These are phyloP conservation scores for Heracleum sosnowskyi DNA, from an alignment of 129 eudicot species.

Conservation along the genomic window DNA sequence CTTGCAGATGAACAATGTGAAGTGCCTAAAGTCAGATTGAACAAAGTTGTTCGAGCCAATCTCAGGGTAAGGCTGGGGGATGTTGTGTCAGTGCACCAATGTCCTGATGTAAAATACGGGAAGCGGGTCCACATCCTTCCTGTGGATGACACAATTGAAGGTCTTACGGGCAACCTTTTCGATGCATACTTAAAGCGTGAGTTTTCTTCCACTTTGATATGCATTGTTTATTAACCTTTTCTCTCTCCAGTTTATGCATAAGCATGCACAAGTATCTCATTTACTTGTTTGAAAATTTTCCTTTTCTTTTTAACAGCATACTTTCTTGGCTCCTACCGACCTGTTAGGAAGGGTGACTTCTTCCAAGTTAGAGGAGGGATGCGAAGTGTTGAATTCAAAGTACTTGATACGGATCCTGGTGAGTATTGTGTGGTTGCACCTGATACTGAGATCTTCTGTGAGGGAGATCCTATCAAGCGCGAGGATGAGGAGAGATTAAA, in stretches of 20 bases:
- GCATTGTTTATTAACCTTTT: not conserved
- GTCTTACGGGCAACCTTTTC: conserved; percentile 74
- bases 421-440: conserved; percentile 86
- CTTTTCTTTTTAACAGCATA: conserved; percentile 38
- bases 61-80: conserved; percentile 72
- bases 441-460: conserved; percentile 77
- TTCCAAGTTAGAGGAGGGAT: conserved; percentile 81
- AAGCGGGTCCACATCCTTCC: conserved; percentile 73
- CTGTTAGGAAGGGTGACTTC: conserved; percentile 71
- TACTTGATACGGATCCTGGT: conserved; percentile 71
- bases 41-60: conserved; percentile 63
- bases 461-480: conserved; percentile 73
- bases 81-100: conserved; percentile 79
- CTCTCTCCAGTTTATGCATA: not conserved
- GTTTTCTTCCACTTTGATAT: conserved; percentile 7
- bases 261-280: not conserved
- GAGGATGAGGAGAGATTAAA: conserved; percentile 72
- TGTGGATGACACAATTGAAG: conserved; percentile 71
- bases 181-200: conserved; percentile 69
- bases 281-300: not conserved
- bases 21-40: conserved; percentile 69
- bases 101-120: conserved; percentile 81
- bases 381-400: conserved; percentile 78
- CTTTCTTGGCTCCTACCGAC: conserved; percentile 68
- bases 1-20: conserved; percentile 42